Base-by-base conservation (phyloP, 768 basidiomycete genomes). In the Hemileccinum impolitum region DNA sequence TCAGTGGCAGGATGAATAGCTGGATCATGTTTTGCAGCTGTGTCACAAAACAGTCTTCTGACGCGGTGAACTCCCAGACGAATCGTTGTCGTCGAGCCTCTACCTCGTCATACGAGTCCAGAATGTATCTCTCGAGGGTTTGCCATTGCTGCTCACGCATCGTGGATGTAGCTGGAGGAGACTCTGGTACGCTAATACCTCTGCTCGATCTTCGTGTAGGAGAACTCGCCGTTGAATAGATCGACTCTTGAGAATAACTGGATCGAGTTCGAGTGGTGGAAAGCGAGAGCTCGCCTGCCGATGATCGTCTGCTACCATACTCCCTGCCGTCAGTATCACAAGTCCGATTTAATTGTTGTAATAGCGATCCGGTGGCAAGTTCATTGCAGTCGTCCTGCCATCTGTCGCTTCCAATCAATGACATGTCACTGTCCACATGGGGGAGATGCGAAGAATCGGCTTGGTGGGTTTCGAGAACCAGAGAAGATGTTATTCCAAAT, bases 1-100 rank as follows among this genome's bases (percentile, higher is more conserved):
- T 84, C 9, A 96, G 76, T 0, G 93, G 94, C 5, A 81, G 71
- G 25, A 93, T 78, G 63, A 93, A 94, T 6, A 86, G 66, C n/a
- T 74, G 70, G 12, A 92, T 71, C 53, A 90, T 84, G 39, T 74
- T 74, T 35, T 79, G 78, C 15, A 94, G 70, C 8, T 77, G 81
- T 18, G 75, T 70, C 48, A 93, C 79, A 54, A 94, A 90, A 1
- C 67, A 58, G 28, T 76, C 75, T 70, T 96, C 92, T 0, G 85
- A 77, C 37, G 81, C 75, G 53, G 75, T 77, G 36, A 95, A 72
- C 53, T 86, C 81, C 66, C 80, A 78, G 15, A 91, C 79, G 31
- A 82, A 66, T 56, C 81, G 81, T 59, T 88, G 87, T 3, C 87
- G 75, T 15, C 72, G 72, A 57, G 78, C 73, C 59, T 89, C 87